Evolutionary conservation across 2,329 filamentous ascomycete species (phyloP), one percentile per base, ranked within the genome.

Genomic region (Geosmithia putterillii): DNA sequence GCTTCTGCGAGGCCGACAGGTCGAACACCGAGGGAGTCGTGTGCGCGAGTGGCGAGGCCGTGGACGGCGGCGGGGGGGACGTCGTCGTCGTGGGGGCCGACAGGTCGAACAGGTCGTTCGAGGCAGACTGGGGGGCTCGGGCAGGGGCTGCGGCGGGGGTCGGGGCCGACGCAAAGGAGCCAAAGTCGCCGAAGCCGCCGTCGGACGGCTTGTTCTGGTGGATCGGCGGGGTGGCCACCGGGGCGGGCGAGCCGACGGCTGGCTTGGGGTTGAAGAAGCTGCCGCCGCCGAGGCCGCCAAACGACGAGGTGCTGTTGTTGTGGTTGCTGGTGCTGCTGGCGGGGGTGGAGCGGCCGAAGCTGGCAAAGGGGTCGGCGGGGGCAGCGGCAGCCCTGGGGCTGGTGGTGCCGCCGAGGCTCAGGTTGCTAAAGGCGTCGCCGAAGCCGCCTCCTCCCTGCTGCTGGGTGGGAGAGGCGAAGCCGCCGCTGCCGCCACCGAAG

Each of bases 101-200:
- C 50, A 95, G 76, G 56, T 90, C 86, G 55, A 95, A 90, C 2
- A 95, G 71, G 56, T 94, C 86, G 41, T 79, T 81, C 53, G 71
- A 59, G 20, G 41, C n/a, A 35, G 42, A 41, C 42, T 61, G 65
- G 50, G 59, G 59, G 40, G 60, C 59, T 41, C 60, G 69, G 57
- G 72, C 66, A 19, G 67, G 48, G 44, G 62, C 47, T 37, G 56
- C 46, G 19, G 63, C 54, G 2, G 65, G 55, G 7, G 75, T 34
- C 15, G 41, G 58, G 28, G 28, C 28, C 7, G 72, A 65, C 36
- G 66, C 64, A 45, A 82, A 78, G 12, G 74, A 72, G 28, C 81
- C 74, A 48, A 89, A 83, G 23, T 74, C 76, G 49, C 83, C 80
- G 53, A 84, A 78, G 18, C 73, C 79, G 48, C 74, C 77, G 48